Evolutionary conservation across 768 basidiomycete species (phyloP).

Genomic region (Panaeolus cyanescens): DNA sequence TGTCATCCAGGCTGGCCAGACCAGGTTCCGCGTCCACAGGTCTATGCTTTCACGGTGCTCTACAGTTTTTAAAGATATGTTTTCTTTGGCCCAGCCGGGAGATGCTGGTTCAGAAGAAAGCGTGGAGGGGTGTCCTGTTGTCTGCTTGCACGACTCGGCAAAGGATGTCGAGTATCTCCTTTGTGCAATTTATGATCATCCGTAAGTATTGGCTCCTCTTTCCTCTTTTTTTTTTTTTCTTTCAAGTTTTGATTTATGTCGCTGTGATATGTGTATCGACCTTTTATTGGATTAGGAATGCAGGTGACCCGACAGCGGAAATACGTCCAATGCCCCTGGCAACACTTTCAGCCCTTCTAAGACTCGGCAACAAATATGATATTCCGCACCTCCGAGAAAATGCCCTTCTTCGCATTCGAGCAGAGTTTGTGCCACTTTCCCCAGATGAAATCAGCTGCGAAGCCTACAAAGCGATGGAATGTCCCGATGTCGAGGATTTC

Average conservation of each 20-base stretch:
- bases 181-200: slow-evolving; percentile 23
- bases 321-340: neutral
- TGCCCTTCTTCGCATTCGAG: neutral
- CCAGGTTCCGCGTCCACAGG: slow-evolving; percentile 21
- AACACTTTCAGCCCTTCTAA: slow-evolving; percentile 6
- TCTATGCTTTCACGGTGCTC: slow-evolving; percentile 18
- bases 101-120: neutral
- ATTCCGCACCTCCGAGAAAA: slow-evolving; percentile 7
- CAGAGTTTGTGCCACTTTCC: neutral
- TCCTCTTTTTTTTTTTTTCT: no score
- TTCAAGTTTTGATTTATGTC: no score
- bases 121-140: slow-evolving; percentile 18
- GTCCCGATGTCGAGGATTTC: neutral
- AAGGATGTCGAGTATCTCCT: slow-evolving; percentile 14
- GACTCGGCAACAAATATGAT: slow-evolving; percentile 16
- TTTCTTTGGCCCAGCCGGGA: slow-evolving; percentile 17
- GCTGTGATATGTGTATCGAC: no score
- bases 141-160: slow-evolving; percentile 16
- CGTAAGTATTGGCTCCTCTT: slow-evolving; percentile 52
- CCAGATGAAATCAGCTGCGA: neutral
- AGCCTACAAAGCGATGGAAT: neutral
- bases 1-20: slow-evolving; percentile 19
- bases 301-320: neutral
- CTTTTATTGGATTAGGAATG: no score
- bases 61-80: slow-evolving; percentile 22